These are phyloP conservation scores for Saturnispora saitoi DNA, from an alignment of 805 yeast species.

Conservation along the genomic window DNA sequence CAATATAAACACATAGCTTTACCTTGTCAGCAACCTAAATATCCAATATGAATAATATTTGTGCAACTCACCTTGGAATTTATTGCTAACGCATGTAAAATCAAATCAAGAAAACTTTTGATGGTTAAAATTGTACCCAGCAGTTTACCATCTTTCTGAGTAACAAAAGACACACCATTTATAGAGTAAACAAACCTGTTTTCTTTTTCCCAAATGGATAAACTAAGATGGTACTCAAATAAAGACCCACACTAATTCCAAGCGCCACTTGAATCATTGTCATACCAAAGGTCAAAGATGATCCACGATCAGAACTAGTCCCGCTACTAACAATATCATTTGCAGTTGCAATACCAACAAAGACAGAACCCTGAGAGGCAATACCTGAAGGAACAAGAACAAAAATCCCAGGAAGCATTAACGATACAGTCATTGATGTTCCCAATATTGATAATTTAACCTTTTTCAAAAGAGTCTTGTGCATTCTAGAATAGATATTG, in stretches of 20 bases:
- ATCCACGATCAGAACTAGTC: slow-evolving; percentile 19
- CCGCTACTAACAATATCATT: slow-evolving; percentile 41
- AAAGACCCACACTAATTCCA: slow-evolving; percentile 90
- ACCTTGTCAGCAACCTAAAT: too few relatives aligned
- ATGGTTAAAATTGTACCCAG: too few relatives aligned
- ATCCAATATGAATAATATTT: too few relatives aligned
- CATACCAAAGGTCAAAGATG: slow-evolving; percentile 51
- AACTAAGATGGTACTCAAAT: slow-evolving; percentile 81
- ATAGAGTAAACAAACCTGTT: slow-evolving; percentile 79
- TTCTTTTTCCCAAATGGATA: slow-evolving; percentile 89
- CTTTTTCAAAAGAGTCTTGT: slow-evolving; percentile 48
- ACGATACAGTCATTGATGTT: slow-evolving; percentile 69
- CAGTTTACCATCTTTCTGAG: too few relatives aligned
- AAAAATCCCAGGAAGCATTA: slow-evolving; percentile 92
- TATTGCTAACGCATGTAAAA: too few relatives aligned
- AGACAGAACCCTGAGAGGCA: slow-evolving; percentile 78
- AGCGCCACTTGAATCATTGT: slow-evolving; percentile 90
- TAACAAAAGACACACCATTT: slow-evolving; percentile 4
- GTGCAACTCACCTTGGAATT: too few relatives aligned
- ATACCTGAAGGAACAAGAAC: slow-evolving; percentile 94
- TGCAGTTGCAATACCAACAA: slow-evolving; percentile 74
- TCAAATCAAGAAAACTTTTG: too few relatives aligned
- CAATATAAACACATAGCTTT: too few relatives aligned
- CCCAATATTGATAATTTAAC: slow-evolving; percentile 16
- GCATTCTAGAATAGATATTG: slow-evolving; percentile 76